phyloP scores from a whole-genome alignment of 2,329 filamentous ascomycete genomes.

The Colletotrichum graminicola region DNA sequence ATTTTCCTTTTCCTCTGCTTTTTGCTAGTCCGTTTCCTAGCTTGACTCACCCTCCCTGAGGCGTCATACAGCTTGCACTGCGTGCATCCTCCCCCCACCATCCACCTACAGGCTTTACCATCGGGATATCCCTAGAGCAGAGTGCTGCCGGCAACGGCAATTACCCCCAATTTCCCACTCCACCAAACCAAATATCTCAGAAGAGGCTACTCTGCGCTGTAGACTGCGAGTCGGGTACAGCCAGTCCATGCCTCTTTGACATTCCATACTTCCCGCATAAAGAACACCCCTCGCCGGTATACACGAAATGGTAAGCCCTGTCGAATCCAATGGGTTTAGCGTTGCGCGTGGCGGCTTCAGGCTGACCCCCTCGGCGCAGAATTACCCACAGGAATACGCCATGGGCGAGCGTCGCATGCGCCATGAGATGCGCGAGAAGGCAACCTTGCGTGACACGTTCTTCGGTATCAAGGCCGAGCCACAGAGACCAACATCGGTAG shows the following conservation, averaged over 20 bases:
- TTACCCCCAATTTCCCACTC: slow-evolving; percentile 26
- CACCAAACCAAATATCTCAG: slow-evolving; percentile 22
- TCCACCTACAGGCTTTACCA: slow-evolving; percentile 19
- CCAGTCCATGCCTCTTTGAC: slow-evolving; percentile 30
- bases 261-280: slow-evolving; percentile 29
- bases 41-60: slow-evolving; percentile 45
- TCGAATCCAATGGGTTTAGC: background rate
- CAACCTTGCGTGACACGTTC: slow-evolving; percentile 67
- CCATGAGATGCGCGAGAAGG: slow-evolving; percentile 66
- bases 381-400: slow-evolving; percentile 52
- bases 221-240: slow-evolving; percentile 39
- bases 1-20: slow-evolving; percentile 44
- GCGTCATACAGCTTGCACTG: slow-evolving; percentile 20
- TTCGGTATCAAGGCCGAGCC: slow-evolving; percentile 68
- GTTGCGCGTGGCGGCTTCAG: background rate
- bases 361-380: slow-evolving; percentile 46
- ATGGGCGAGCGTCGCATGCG: slow-evolving; percentile 54
- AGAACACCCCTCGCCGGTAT: slow-evolving; percentile 37
- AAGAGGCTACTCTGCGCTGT: slow-evolving; percentile 32
- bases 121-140: slow-evolving; percentile 34
- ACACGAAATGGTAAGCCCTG: slow-evolving; percentile 52
- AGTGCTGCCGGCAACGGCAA: slow-evolving; percentile 55
- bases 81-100: slow-evolving; percentile 9
- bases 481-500: slow-evolving; percentile 74
- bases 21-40: slow-evolving; percentile 46